Evolutionary conservation across 352 stramenopile species (phyloP).

Genomic region (Pythium guiyangense): DNA sequence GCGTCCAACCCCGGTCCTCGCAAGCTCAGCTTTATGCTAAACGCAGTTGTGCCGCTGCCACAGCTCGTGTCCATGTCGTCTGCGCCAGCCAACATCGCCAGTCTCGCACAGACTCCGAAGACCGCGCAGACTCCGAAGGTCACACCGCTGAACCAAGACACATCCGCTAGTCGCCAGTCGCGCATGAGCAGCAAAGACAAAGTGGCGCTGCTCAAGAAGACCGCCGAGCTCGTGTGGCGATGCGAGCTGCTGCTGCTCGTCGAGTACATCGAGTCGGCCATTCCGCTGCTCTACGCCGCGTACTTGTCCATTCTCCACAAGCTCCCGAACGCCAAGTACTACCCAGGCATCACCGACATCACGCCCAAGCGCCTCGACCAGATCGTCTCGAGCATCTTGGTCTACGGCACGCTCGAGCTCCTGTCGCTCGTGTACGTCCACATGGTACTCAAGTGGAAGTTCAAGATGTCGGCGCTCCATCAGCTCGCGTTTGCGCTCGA

Average conservation of each 20-base stretch:
- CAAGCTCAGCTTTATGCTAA: too few relatives aligned
- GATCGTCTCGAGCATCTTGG: neutral
- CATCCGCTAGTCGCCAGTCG: neutral
- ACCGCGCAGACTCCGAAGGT: too few relatives aligned
- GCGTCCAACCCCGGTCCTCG: too few relatives aligned
- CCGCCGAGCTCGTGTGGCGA: neutral
- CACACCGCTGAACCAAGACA: neutral
- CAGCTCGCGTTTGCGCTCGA: conserved; percentile 7
- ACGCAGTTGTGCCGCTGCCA: too few relatives aligned
- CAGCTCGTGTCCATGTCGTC: too few relatives aligned
- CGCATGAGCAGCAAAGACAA: neutral
- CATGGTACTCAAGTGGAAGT: neutral
- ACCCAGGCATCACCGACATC: neutral
- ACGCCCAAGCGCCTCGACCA: too few relatives aligned
- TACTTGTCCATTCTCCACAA: conserved; percentile 1
- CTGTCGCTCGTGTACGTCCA: conserved; percentile 3
- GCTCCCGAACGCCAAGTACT: conserved; percentile 10
- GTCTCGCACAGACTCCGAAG: too few relatives aligned
- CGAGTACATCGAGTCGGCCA: conserved; percentile 6
- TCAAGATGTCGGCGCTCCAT: conserved; percentile 6
- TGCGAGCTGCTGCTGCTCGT: conserved; percentile 9
- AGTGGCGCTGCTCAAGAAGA: neutral
- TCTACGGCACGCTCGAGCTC: conserved; percentile 6
- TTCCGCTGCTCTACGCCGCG: conserved; percentile 3
- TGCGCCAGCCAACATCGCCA: too few relatives aligned